A percentile compares a stretch with the other conserved stretches of the same genome.
Conservation (phyloP, 1,139 yeast species). For the Petasospora rhodanensis region DNA sequence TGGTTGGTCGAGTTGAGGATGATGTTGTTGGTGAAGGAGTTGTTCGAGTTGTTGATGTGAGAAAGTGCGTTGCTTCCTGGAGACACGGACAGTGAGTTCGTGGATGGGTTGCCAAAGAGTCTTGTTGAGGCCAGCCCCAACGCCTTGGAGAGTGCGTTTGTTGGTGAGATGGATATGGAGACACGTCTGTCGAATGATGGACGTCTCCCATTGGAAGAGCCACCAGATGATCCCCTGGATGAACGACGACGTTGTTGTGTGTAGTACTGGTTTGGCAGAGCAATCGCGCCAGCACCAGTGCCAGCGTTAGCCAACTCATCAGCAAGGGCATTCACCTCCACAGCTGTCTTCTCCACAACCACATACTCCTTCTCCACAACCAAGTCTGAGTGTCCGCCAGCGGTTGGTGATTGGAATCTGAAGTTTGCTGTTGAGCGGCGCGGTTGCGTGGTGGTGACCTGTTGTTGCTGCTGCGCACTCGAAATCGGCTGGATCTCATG, state of each 20-base stretch:
- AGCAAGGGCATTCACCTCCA: constrained; percentile 92
- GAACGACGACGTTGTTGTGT: constrained; percentile 26
- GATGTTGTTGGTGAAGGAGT: constrained; percentile 27
- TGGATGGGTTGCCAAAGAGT: constrained; percentile 59
- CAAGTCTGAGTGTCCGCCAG: constrained; percentile 33
- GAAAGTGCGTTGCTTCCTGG: constrained; percentile 12
- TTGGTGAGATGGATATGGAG: constrained; percentile 74
- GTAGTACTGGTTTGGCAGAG: constrained; percentile 19
- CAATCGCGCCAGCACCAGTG: constrained; percentile 48
- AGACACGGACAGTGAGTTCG: constrained; percentile 5
- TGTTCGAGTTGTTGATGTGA: constrained; percentile 19
- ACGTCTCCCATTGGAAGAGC: constrained; percentile 29
- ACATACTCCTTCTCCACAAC: constrained; percentile 80
- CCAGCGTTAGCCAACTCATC: constrained; percentile 81
- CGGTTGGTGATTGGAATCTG: constrained; percentile 18
- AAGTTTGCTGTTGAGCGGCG: constrained; percentile 1
- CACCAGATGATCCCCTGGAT: constrained; percentile 33
- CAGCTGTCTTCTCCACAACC: constrained; percentile 89
- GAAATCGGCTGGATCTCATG: constrained; percentile 23
- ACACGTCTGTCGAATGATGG: constrained; percentile 50
- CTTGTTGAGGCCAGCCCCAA: constrained; percentile 84
- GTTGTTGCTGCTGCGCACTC: constrained; percentile 4
- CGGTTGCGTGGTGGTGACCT: background rate
- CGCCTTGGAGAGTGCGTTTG: constrained; percentile 85
- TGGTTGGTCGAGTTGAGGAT: constrained; percentile 27